Conservation (phyloP, 2,329 filamentous ascomycete species). For the Cryphonectria nitschkei region DNA sequence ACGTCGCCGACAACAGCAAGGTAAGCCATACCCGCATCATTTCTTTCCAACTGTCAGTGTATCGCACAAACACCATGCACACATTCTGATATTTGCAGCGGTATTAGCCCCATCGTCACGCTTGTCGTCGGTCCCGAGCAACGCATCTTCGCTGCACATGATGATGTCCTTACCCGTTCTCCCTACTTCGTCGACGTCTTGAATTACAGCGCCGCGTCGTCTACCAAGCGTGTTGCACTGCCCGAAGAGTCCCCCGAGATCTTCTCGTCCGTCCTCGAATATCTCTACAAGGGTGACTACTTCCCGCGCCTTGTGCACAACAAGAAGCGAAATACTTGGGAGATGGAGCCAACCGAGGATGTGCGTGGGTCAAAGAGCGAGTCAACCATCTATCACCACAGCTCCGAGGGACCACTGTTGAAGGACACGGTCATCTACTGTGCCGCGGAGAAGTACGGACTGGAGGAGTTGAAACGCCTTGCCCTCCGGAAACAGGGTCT, state of each 20-base stretch:
- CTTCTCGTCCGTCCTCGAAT: slow-evolving; percentile 88
- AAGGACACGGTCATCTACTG: slow-evolving; percentile 94
- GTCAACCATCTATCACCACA: slow-evolving; percentile 70
- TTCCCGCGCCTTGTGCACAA: slow-evolving; percentile 82
- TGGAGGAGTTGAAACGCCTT: slow-evolving; percentile 83
- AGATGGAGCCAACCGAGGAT: slow-evolving; percentile 68
- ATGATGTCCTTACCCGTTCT: slow-evolving; percentile 78
- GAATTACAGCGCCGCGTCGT: slow-evolving; percentile 60
- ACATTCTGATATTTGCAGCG: slow-evolving; percentile 43
- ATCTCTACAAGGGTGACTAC: slow-evolving; percentile 93
- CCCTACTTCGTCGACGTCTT: slow-evolving; percentile 75
- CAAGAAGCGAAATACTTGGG: slow-evolving; percentile 79
- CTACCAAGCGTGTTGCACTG: slow-evolving; percentile 75
- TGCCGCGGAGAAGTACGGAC: slow-evolving; percentile 79
- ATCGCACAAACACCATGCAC: background rate
- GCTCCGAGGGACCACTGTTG: slow-evolving; percentile 68
- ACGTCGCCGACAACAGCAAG: slow-evolving; percentile 45
- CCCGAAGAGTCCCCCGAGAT: slow-evolving; percentile 88
- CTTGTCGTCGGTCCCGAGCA: slow-evolving; percentile 80
- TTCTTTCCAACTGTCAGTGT: background rate
- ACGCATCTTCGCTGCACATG: slow-evolving; percentile 88
- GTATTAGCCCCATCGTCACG: slow-evolving; percentile 71
- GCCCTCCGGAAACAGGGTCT: slow-evolving; percentile 88
- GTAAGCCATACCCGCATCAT: slow-evolving; percentile 40
- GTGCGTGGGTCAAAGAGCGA: slow-evolving; percentile 52